Base-by-base conservation (phyloP, 148 eudicot genomes). In the Fallopia convolvulus region DNA sequence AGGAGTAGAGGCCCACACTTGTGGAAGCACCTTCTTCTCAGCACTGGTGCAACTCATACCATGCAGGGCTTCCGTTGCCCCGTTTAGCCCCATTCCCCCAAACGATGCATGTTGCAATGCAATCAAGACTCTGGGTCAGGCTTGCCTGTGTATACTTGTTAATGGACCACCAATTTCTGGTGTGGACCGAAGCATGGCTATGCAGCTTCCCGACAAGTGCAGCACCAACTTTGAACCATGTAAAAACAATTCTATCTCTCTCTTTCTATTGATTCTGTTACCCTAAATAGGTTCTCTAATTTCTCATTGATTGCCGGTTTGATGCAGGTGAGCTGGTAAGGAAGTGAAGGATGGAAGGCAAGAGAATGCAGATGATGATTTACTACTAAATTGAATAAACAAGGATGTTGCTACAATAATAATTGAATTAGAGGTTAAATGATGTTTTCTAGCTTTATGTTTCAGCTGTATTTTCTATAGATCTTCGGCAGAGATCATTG, bases 151-250 rank as follows among this genome's bases (percentile, higher is more conserved):
- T 76, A 91, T 92, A 65, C 95, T 94, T 21, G 86, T 90, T 49
- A 92, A 86, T 46, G 98, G 98, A 76, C 98, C 98, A 70, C 93
- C 93, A 3, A 89, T 94, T 49, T 77, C 97, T 7, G 97, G 98
- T 8, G 93, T 94, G 60, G 98, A 94, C 80, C 88, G 93, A n/a
- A 83, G 74, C 89, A 90, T 94, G 97, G 97, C 97, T 47, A 63
- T 90, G 88, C 91, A 87, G 86, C 92, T 94, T n/a, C 97, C 98
- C 3, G 89, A 86, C 6, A 94, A 92, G 83, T 94, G 98, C 80
- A 61, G 83, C 32, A 75, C 86, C 40, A 89, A 85, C 86, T 94
- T 94, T 44, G 90, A 88, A 55, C 97, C 97, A 82, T 94, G 97
- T 90, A 82, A 77, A 5, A 14, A 6, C 73, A 44, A 44, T 44